Conservation (phyloP, 2,329 filamentous ascomycete species). For the Hymenoscyphus albidus region DNA sequence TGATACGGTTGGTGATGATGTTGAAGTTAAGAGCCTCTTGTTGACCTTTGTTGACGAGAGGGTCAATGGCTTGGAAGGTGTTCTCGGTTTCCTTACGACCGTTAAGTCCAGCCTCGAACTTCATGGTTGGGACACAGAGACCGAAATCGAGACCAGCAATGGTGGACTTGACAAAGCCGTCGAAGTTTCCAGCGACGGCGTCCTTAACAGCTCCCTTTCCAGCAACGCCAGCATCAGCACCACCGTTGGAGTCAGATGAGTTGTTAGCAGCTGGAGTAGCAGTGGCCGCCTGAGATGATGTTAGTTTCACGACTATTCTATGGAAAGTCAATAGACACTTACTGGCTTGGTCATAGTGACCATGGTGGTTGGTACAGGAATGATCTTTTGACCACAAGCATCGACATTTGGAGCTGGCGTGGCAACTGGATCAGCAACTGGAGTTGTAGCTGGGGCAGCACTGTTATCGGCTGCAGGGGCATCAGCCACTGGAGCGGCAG, state of each 20-base stretch:
- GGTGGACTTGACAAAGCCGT: conserved; percentile 28
- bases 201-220: conserved; percentile 16
- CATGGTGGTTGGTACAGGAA: conserved; percentile 10
- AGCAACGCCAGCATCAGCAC: conserved; percentile 19
- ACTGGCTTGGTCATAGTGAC: conserved; percentile 21
- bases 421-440: conserved; percentile 1
- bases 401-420: conserved; percentile 1
- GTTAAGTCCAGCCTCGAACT: conserved; percentile 52
- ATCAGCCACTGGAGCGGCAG: neutral
- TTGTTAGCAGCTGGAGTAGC: conserved; percentile 11
- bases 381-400: conserved; percentile 4
- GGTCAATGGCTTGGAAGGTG: conserved; percentile 65
- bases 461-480: conserved; percentile 8
- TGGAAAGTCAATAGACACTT: neutral
- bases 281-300: conserved; percentile 11
- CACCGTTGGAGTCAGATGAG: conserved; percentile 3
- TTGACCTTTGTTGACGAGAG: conserved; percentile 56
- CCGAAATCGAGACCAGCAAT: conserved; percentile 45
- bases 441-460: conserved; percentile 6
- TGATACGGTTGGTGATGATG: conserved; percentile 71
- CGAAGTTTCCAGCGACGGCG: conserved; percentile 21
- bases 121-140: conserved; percentile 47
- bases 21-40: conserved; percentile 66
- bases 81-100: conserved; percentile 53
- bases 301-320: neutral